Percentiles rank a stretch among this genome's conserved stretches.
phyloP scores from a whole-genome alignment of 2,329 filamentous ascomycete genomes.

The Botrytis sinoallii region DNA sequence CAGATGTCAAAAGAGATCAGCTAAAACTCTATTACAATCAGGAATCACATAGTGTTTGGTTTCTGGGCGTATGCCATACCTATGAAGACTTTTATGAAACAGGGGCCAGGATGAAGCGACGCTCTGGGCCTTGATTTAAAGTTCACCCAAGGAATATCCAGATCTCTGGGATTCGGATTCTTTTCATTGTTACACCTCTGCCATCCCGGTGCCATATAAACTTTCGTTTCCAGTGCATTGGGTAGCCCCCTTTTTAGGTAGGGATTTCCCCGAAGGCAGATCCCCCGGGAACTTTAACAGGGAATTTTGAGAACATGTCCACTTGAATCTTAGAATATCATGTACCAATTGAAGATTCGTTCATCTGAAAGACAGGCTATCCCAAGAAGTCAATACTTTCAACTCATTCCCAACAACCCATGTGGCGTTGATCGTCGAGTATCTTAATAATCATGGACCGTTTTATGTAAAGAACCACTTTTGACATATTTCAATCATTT shows the following conservation, averaged over 20 bases:
- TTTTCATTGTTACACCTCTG: not conserved
- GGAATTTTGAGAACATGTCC: not conserved
- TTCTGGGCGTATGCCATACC: not conserved
- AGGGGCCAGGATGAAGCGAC: not conserved
- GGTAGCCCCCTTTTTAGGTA: not conserved
- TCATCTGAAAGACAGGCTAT: not conserved
- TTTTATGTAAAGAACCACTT: not conserved
- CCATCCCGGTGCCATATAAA: not conserved
- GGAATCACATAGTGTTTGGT: not conserved
- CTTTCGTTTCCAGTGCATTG: not conserved
- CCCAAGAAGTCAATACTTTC: not conserved
- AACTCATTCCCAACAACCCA: not conserved
- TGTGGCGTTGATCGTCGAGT: not conserved
- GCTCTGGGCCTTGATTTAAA: not conserved
- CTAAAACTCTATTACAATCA: not conserved
- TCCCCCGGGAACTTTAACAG: not conserved
- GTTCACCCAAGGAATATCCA: not conserved
- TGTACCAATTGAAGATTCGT: not conserved
- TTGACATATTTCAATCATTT: not conserved
- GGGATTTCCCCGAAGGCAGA: not conserved
- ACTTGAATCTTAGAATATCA: not conserved
- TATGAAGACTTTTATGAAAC: conserved; percentile 1
- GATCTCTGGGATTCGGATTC: not conserved
- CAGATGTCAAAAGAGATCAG: not conserved
- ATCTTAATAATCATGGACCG: not conserved